A percentile compares a stretch with the other conserved stretches of the same genome.
Conservation (phyloP, 805 yeast genomes). For the Wickerhamomyces sydowiorum region DNA sequence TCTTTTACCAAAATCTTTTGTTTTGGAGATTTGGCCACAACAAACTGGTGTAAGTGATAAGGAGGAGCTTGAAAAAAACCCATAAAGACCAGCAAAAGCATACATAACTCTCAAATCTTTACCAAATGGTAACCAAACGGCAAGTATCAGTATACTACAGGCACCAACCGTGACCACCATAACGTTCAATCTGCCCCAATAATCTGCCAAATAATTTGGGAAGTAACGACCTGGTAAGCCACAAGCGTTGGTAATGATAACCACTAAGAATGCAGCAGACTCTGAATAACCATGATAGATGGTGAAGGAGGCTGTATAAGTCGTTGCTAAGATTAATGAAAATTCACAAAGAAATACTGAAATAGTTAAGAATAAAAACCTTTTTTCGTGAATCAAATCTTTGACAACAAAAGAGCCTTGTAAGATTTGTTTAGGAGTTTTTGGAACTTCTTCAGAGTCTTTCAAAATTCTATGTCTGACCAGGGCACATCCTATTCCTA, state of each 20-base stretch:
- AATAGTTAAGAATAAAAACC: neutral
- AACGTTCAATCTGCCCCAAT: conserved; percentile 50
- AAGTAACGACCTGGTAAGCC: conserved; percentile 49
- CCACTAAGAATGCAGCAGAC: conserved; percentile 30
- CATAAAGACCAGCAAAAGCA: conserved; percentile 48
- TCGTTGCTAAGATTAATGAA: conserved; percentile 43
- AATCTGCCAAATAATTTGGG: conserved; percentile 52
- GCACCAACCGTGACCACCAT: conserved; percentile 42
- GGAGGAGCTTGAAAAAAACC: conserved; percentile 57
- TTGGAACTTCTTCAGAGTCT: conserved; percentile 1
- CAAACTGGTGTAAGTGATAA: conserved; percentile 65
- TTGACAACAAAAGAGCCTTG: conserved; percentile 9
- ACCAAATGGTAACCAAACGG: conserved; percentile 69
- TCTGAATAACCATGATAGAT: conserved; percentile 41
- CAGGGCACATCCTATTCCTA: conserved; percentile 26
- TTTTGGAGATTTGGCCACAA: conserved; percentile 58
- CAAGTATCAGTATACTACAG: conserved; percentile 41
- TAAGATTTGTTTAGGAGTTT: neutral
- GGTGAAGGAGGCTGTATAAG: conserved; percentile 56
- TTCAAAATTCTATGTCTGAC: conserved; percentile 30
- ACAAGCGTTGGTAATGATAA: conserved; percentile 33
- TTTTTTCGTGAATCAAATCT: conserved; percentile 10
- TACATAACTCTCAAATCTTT: conserved; percentile 34
- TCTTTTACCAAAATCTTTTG: conserved; percentile 59
- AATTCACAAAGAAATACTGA: conserved; percentile 35